These are phyloP conservation scores for Rhodomyrtus tomentosa DNA, from an alignment of 345 rosid species.

Conservation along the genomic window DNA sequence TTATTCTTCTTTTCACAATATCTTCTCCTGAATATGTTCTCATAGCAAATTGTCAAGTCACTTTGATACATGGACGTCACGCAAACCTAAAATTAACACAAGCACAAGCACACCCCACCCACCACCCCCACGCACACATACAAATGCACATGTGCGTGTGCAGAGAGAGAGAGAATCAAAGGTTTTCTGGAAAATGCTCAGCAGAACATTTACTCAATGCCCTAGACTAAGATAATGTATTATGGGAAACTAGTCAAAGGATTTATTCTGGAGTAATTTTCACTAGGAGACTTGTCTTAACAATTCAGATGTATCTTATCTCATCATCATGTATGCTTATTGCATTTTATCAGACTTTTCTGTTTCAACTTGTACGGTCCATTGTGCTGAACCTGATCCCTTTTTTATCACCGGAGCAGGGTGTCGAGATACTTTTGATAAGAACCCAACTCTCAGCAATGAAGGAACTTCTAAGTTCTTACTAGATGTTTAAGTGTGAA, in stretches of 20 bases:
- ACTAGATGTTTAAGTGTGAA: background rate
- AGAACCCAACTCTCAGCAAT: background rate
- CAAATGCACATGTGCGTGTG: rapidly evolving
- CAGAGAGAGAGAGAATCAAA: background rate
- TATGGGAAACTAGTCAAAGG: background rate
- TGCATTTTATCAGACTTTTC: background rate
- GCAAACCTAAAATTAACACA: background rate
- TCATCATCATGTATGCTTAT: background rate
- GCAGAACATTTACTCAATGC: background rate
- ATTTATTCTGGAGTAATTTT: background rate
- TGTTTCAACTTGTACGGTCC: background rate
- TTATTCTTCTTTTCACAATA: background rate
- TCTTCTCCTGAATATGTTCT: background rate
- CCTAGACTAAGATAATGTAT: background rate
- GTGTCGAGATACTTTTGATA: background rate
- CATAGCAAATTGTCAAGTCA: background rate
- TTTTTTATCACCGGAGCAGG: background rate
- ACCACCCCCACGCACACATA: background rate
- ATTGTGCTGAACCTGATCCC: background rate
- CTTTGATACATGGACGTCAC: background rate
- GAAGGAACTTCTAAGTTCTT: background rate
- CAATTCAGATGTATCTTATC: background rate
- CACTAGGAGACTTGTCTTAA: background rate
- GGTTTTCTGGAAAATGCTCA: background rate
- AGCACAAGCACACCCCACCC: background rate